These are phyloP conservation scores for Microdochium trichocladiopsis DNA, from an alignment of 2,329 filamentous ascomycete genomes.

Conservation along the genomic window DNA sequence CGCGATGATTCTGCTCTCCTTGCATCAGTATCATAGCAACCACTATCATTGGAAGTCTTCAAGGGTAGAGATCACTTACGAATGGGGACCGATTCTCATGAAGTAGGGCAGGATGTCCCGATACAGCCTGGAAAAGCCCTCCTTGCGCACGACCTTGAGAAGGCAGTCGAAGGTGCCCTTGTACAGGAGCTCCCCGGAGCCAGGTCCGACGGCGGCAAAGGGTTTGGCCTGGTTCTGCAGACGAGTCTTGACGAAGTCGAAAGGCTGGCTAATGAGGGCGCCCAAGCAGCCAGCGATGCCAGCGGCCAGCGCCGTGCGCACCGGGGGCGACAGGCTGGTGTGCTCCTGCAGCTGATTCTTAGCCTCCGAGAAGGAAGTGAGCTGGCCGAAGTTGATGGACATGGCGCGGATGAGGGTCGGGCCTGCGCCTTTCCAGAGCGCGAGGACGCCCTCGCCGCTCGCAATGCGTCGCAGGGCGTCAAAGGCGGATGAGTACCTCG, in stretches of 20 bases:
- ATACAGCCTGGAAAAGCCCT: constrained; percentile 63
- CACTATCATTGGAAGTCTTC: neutral
- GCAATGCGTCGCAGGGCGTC: constrained; percentile 8
- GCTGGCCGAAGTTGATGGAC: constrained; percentile 12
- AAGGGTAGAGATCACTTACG: constrained; percentile 40
- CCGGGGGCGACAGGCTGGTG: constrained; percentile 34
- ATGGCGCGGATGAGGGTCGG: constrained; percentile 11
- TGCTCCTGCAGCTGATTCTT: constrained; percentile 7
- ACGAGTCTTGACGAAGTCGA: constrained; percentile 69
- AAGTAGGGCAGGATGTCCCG: constrained; percentile 67
- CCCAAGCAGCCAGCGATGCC: constrained; percentile 66
- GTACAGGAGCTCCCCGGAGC: constrained; percentile 49
- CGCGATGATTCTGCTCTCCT: neutral
- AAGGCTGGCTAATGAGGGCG: constrained; percentile 61
- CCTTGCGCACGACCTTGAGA: constrained; percentile 55
- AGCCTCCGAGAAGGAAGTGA: constrained; percentile 11
- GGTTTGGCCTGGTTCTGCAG: constrained; percentile 56
- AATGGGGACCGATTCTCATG: constrained; percentile 62
- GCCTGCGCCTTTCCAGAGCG: constrained; percentile 7
- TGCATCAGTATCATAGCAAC: neutral
- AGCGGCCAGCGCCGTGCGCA: constrained; percentile 55
- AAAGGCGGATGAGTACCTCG: constrained; percentile 7
- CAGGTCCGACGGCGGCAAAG: neutral
- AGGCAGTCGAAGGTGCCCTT: constrained; percentile 60
- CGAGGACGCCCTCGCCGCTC: constrained; percentile 5